phyloP scores from a whole-genome alignment of 257 asterid species.

The Voacanga thouarsii region DNA sequence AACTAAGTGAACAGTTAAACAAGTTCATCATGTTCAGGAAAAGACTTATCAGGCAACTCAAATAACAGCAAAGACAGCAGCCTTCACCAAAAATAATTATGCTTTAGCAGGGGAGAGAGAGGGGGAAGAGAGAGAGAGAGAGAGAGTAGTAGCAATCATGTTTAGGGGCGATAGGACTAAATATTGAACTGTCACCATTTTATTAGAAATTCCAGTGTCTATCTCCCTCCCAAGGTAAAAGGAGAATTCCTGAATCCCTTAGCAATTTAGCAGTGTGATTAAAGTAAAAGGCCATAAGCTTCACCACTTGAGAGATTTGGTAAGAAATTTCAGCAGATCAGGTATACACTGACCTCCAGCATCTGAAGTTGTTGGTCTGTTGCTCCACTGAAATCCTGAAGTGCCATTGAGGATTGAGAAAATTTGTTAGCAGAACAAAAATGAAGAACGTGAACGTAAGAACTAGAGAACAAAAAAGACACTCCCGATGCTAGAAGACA shows the following conservation, averaged over 20 bases:
- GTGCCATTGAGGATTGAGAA: constrained; percentile 20
- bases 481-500: neutral
- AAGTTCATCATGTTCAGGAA: neutral
- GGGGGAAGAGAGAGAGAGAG: neutral
- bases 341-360: constrained; percentile 44
- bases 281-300: neutral
- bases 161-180: neutral
- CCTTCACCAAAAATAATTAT: neutral
- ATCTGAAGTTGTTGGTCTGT: constrained; percentile 37
- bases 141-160: neutral
- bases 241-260: neutral
- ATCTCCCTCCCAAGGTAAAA: neutral
- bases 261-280: neutral
- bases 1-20: neutral
- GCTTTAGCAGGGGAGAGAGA: neutral
- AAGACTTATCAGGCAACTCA: neutral
- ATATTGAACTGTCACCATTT: neutral
- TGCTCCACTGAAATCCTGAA: constrained; percentile 64
- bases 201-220: neutral
- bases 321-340: neutral
- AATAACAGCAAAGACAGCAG: neutral
- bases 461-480: constrained; percentile 4
- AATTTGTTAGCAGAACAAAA: constrained; percentile 12
- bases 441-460: constrained; percentile 2
- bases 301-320: neutral